These are phyloP conservation scores for Nyctanthes arbortristis DNA, from an alignment of 257 asterid species.

Conservation along the genomic window DNA sequence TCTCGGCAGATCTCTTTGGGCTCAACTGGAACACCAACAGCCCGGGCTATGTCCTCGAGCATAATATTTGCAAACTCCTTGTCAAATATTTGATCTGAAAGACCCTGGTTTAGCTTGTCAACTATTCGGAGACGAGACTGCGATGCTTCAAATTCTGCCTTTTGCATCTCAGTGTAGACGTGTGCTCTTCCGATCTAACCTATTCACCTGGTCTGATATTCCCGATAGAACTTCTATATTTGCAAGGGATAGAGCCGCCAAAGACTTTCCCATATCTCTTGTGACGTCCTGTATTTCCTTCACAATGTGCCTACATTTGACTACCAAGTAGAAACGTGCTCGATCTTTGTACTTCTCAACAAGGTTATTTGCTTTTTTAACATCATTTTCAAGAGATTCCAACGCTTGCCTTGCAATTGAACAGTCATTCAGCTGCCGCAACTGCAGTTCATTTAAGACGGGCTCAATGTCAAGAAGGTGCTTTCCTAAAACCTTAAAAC, in stretches of 20 bases:
- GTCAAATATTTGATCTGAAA: slow-evolving; percentile 39
- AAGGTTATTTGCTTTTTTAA: slow-evolving; percentile 52
- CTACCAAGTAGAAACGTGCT: slow-evolving; percentile 53
- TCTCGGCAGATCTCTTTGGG: slow-evolving; percentile 54
- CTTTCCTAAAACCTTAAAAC: slow-evolving; percentile 45
- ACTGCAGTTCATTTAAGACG: slow-evolving; percentile 50
- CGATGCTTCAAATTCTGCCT: slow-evolving; percentile 49
- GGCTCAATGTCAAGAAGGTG: slow-evolving; percentile 54
- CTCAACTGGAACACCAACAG: slow-evolving; percentile 55
- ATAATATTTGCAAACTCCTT: slow-evolving; percentile 54
- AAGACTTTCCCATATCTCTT: slow-evolving; percentile 50
- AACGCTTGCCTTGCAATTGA: slow-evolving; percentile 54
- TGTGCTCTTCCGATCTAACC: too few relatives aligned
- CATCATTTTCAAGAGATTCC: slow-evolving; percentile 52
- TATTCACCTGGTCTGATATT: slow-evolving; percentile 47
- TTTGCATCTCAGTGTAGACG: slow-evolving; percentile 66
- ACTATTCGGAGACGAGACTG: slow-evolving; percentile 42
- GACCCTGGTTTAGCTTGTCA: slow-evolving; percentile 50
- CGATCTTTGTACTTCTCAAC: slow-evolving; percentile 55
- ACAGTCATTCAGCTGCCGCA: slow-evolving; percentile 41
- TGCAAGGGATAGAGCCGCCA: slow-evolving; percentile 49
- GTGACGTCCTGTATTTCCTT: slow-evolving; percentile 63
- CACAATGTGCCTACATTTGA: slow-evolving; percentile 63
- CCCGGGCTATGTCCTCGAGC: slow-evolving; percentile 47
- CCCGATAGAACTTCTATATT: slow-evolving; percentile 51